A percentile compares a stretch with the other conserved stretches of the same genome.
These are phyloP conservation scores for Cerioporus squamosus DNA, from an alignment of 1,284 basidiomycete genomes.

Conservation along the genomic window DNA sequence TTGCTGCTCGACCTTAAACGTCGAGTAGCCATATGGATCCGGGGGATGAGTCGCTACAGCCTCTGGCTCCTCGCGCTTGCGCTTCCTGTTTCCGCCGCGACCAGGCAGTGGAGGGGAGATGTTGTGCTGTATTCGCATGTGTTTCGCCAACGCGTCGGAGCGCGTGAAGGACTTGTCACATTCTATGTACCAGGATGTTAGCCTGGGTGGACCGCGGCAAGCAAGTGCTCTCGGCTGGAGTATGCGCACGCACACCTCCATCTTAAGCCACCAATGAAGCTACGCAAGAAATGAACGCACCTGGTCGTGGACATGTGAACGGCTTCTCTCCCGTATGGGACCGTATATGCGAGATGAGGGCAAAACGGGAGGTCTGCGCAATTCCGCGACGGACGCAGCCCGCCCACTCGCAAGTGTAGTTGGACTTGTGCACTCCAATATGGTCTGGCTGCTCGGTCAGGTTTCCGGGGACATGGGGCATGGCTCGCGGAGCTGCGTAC, in stretches of 20 bases:
- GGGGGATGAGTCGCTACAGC: conserved; percentile 24
- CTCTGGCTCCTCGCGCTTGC: conserved; percentile 44
- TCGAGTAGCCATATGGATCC: conserved; percentile 46
- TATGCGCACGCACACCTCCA: not conserved
- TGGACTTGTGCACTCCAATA: conserved; percentile 85
- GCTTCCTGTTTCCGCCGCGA: conserved; percentile 71
- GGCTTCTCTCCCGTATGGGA: conserved; percentile 95
- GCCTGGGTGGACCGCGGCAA: not conserved
- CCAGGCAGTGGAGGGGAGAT: conserved; percentile 74
- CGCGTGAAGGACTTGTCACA: conserved; percentile 94
- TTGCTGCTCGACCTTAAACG: conserved; percentile 68
- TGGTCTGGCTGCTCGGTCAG: conserved; percentile 52
- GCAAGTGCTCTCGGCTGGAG: not conserved
- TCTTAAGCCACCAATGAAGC: too few relatives aligned
- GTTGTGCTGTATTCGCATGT: conserved; percentile 88
- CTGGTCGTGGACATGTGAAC: conserved; percentile 81
- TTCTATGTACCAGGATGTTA: conserved; percentile 49
- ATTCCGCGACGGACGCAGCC: conserved; percentile 81
- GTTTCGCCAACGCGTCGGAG: conserved; percentile 89
- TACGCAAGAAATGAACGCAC: conserved; percentile 43
- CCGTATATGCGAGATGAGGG: conserved; percentile 84
- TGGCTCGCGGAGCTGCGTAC: conserved; percentile 46
- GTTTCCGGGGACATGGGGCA: too few relatives aligned
- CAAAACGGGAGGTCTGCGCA: conserved; percentile 85
- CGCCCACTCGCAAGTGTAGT: conserved; percentile 89